These are phyloP conservation scores for Fusarium humuli DNA, from an alignment of 2,329 filamentous ascomycete species.

Conservation along the genomic window DNA sequence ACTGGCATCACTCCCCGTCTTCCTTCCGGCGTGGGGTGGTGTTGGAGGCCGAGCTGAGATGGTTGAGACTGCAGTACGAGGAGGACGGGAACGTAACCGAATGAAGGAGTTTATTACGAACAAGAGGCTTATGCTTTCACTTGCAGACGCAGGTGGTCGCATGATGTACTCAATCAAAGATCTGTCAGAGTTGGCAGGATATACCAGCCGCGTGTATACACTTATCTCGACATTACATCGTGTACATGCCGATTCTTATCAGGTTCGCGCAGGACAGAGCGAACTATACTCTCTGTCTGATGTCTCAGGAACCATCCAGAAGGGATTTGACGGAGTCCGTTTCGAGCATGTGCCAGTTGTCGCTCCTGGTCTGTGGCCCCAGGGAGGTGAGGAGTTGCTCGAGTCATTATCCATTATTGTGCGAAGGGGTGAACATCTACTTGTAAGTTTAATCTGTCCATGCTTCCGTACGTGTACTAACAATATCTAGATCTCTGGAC, in stretches of 20 bases:
- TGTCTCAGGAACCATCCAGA: conserved; percentile 92
- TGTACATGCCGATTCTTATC: conserved; percentile 91
- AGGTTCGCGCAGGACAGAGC: conserved; percentile 71
- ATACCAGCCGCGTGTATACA: conserved; percentile 95
- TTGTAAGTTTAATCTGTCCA: conserved; percentile 59
- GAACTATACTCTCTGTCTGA: conserved; percentile 92
- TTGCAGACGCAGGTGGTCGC: conserved; percentile 93
- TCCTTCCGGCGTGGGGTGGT: conserved; percentile 93
- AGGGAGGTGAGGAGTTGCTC: conserved; percentile 90
- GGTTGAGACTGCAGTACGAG: conserved; percentile 60
- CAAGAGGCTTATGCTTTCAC: conserved; percentile 95
- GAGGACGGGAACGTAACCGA: conserved; percentile 79
- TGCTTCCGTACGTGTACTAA: conserved; percentile 23
- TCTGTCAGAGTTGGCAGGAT: conserved; percentile 92
- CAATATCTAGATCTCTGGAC: conserved; percentile 77
- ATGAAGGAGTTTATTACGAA: conserved; percentile 99
- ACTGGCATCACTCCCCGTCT: conserved; percentile 90
- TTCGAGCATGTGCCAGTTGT: conserved; percentile 94
- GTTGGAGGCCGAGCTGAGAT: conserved; percentile 79
- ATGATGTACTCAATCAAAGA: conserved; percentile 99
- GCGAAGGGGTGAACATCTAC: conserved; percentile 88
- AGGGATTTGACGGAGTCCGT: conserved; percentile 92
- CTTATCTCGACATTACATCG: conserved; percentile 94
- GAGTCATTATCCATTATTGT: conserved; percentile 91
- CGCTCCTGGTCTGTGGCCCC: conserved; percentile 87